Conservation (phyloP, 1,284 basidiomycete species). For the Sphaerobolus stellatus region DNA sequence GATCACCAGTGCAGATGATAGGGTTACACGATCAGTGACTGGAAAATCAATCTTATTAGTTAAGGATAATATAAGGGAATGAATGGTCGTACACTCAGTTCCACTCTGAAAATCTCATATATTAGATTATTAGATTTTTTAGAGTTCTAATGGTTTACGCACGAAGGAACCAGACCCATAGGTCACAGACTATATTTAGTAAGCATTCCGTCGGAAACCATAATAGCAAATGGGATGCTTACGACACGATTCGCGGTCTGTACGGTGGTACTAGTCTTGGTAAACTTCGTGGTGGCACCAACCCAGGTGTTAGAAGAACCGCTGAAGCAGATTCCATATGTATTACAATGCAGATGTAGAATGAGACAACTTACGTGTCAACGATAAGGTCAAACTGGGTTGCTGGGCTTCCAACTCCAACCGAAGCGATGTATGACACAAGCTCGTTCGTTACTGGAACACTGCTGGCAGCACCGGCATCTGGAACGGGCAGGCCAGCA, state of each 20-base stretch:
- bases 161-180: conserved; percentile 53
- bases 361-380: neutral
- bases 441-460: conserved; percentile 1
- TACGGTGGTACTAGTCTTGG: conserved; percentile 41
- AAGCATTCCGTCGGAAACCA: too few species aligned
- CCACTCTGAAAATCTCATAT: too few species aligned
- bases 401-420: neutral
- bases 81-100: conserved; percentile 41
- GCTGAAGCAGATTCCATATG: neutral
- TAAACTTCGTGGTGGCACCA: conserved; percentile 47
- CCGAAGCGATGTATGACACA: neutral
- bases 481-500: neutral
- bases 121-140: too few species aligned
- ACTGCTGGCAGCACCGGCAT: conserved; percentile 1
- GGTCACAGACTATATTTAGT: conserved; percentile 41
- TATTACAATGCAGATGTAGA: neutral
- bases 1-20: conserved; percentile 23
- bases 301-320: conserved; percentile 48
- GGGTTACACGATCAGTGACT: conserved; percentile 36
- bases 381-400: neutral
- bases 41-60: conserved; percentile 3
- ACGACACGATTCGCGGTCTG: too few species aligned
- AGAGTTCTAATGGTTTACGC: neutral
- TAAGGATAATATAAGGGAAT: neutral
- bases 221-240: too few species aligned